phyloP scores from a whole-genome alignment of 352 stramenopile species.

The Globisporangium recalcitrans region DNA sequence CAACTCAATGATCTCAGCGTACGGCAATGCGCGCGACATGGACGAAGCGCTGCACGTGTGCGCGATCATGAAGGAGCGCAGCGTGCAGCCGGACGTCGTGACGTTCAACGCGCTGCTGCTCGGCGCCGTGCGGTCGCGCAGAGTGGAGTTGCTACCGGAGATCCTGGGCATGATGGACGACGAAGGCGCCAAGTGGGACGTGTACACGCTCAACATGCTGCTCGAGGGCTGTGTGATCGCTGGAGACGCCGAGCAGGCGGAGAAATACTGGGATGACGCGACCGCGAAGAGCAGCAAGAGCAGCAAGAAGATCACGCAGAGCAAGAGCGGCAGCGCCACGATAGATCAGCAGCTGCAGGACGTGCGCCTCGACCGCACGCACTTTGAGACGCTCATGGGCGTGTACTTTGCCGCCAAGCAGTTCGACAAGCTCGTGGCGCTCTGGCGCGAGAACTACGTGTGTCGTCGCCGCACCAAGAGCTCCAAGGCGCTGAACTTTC shows the following conservation, averaged over 20 bases:
- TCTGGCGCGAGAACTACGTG: constrained; percentile 51
- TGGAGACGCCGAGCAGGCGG: constrained; percentile 37
- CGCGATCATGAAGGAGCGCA: constrained; percentile 29
- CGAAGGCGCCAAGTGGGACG: constrained; percentile 51
- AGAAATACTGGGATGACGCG: constrained; percentile 42
- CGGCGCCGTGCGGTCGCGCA: constrained; percentile 47
- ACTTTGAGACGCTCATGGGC: constrained; percentile 71
- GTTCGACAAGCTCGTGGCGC: constrained; percentile 39
- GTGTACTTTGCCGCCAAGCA: constrained; percentile 61
- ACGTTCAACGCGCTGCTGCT: constrained; percentile 73
- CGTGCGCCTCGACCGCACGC: constrained; percentile 51
- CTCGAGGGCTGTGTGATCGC: constrained; percentile 51
- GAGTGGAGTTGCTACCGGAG: constrained; percentile 38
- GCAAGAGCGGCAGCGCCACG: constrained; percentile 1
- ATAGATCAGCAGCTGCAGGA: constrained; percentile 20
- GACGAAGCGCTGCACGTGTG: constrained; percentile 61
- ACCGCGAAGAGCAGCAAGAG: constrained; percentile 24
- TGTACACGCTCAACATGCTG: constrained; percentile 75
- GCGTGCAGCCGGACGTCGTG: constrained; percentile 43
- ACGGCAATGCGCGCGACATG: constrained; percentile 55
- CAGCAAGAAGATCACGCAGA: constrained; percentile 11
- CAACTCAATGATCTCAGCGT: constrained; percentile 84
- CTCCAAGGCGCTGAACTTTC: constrained; percentile 76
- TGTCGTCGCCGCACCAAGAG: constrained; percentile 66
- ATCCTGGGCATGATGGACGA: constrained; percentile 51